Evolutionary conservation across 73 alveolate species (phyloP).

Genomic region (Symbiodinium natans): DNA sequence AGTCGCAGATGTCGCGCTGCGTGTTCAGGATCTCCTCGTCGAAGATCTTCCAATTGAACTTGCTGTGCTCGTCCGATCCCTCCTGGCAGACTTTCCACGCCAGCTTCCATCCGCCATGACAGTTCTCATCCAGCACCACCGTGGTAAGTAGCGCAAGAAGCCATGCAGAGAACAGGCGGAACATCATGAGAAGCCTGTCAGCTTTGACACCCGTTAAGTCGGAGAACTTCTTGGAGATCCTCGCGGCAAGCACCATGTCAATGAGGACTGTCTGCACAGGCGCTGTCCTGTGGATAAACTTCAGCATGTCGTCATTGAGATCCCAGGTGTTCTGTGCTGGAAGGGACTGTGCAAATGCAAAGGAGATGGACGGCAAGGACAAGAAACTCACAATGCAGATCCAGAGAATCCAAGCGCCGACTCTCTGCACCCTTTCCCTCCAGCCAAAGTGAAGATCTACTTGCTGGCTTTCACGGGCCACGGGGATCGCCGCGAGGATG

Average conservation of each 20-base stretch:
- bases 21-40: slow-evolving; percentile 44
- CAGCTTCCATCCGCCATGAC: slow-evolving; percentile 43
- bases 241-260: slow-evolving; percentile 40
- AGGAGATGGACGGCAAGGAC: slow-evolving; percentile 54
- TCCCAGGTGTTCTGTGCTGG: slow-evolving; percentile 47
- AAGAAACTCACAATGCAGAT: slow-evolving; percentile 34
- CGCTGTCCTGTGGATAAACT: slow-evolving; percentile 8
- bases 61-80: slow-evolving; percentile 29
- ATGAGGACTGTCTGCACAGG: slow-evolving; percentile 25
- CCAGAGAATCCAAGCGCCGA: slow-evolving; percentile 26
- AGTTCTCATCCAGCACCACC: slow-evolving; percentile 32
- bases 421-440: too few relatives aligned
- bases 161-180: slow-evolving; percentile 81
- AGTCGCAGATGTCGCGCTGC: slow-evolving; percentile 40
- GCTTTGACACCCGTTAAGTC: not conserved
- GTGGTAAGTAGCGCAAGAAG: slow-evolving; percentile 49
- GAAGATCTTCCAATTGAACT: slow-evolving; percentile 32
- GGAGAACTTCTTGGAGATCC: slow-evolving; percentile 10
- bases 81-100: slow-evolving; percentile 52
- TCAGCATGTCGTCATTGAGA: slow-evolving; percentile 15
- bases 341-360: slow-evolving; percentile 32
- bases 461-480: too few relatives aligned
- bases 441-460: too few relatives aligned
- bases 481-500: slow-evolving; percentile 23
- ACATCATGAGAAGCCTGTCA: slow-evolving; percentile 46